These are phyloP conservation scores for Mortierella sp. DNA, from an alignment of 371 early-diverging fungal genomes.

Conservation along the genomic window DNA sequence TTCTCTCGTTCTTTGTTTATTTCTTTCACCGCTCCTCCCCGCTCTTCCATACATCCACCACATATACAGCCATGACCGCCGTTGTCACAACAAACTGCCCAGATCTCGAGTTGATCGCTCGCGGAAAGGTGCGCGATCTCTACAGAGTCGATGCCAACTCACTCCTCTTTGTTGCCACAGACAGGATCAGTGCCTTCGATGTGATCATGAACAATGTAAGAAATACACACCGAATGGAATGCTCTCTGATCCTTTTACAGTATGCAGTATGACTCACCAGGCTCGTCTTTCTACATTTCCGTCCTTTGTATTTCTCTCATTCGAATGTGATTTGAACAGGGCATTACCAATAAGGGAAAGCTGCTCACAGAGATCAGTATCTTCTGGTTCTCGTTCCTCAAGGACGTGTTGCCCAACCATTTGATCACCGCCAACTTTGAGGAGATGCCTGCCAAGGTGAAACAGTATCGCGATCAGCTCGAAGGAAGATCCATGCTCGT, in stretches of 20 bases:
- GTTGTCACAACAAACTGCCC: constrained; percentile 82
- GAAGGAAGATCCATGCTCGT: constrained; percentile 93
- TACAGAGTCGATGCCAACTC: constrained; percentile 90
- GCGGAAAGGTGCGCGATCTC: constrained; percentile 97
- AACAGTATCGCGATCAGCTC: constrained; percentile 88
- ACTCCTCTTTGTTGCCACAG: constrained; percentile 96
- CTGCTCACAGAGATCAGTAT: constrained; percentile 92
- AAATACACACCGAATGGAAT: background rate
- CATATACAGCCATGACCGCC: constrained; percentile 37
- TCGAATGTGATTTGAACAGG: constrained; percentile 58
- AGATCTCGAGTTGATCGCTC: constrained; percentile 91
- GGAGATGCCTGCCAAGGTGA: constrained; percentile 90
- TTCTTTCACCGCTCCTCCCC: constrained; percentile 1
- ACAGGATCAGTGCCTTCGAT: constrained; percentile 97
- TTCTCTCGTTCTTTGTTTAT: background rate
- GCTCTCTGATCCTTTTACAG: background rate
- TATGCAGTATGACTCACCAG: constrained; percentile 10
- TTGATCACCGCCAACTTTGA: constrained; percentile 93
- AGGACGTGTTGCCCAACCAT: constrained; percentile 91
- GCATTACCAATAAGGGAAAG: constrained; percentile 96
- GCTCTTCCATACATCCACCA: constrained; percentile 1
- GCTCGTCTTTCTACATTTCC: constrained; percentile 10
- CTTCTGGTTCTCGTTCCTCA: constrained; percentile 94
- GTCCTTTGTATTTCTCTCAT: background rate
- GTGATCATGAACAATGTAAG: constrained; percentile 97